Conservation (phyloP, 345 rosid species). For the Euphorbia peplus region DNA sequence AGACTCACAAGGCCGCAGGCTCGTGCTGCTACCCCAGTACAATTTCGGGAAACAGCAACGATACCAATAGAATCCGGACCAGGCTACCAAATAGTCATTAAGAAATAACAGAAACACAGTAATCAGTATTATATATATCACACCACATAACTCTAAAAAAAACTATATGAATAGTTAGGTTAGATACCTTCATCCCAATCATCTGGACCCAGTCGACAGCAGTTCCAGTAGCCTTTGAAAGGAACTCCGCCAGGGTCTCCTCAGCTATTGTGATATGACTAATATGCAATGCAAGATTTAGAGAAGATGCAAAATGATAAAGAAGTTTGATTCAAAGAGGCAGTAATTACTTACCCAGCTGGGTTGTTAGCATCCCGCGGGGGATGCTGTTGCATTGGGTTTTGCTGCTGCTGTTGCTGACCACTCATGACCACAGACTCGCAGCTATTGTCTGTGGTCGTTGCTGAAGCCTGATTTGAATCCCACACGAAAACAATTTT, state of each 20-base stretch:
- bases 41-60: slow-evolving; percentile 97
- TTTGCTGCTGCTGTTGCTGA: slow-evolving; percentile 96
- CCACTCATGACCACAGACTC: slow-evolving; percentile 99
- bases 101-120: background rate
- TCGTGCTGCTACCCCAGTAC: slow-evolving; percentile 98
- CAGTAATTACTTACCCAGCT: slow-evolving; percentile 65
- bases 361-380: slow-evolving; percentile 95
- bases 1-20: slow-evolving; percentile 99
- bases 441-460: slow-evolving; percentile 99
- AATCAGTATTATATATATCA: background rate
- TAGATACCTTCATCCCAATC: slow-evolving; percentile 98
- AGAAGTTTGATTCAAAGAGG: background rate
- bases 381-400: slow-evolving; percentile 92
- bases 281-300: background rate
- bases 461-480: slow-evolving; percentile 61
- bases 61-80: slow-evolving; percentile 99
- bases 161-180: background rate
- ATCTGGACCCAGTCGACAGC: slow-evolving; percentile 99
- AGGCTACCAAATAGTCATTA: slow-evolving; percentile 53
- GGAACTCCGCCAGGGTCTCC: slow-evolving; percentile 94
- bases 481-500: background rate
- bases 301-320: background rate
- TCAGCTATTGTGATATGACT: slow-evolving; percentile 92
- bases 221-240: slow-evolving; percentile 97
- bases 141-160: background rate